These are phyloP conservation scores for Scleroderma bovista DNA, from an alignment of 768 basidiomycete species.

Conservation along the genomic window DNA sequence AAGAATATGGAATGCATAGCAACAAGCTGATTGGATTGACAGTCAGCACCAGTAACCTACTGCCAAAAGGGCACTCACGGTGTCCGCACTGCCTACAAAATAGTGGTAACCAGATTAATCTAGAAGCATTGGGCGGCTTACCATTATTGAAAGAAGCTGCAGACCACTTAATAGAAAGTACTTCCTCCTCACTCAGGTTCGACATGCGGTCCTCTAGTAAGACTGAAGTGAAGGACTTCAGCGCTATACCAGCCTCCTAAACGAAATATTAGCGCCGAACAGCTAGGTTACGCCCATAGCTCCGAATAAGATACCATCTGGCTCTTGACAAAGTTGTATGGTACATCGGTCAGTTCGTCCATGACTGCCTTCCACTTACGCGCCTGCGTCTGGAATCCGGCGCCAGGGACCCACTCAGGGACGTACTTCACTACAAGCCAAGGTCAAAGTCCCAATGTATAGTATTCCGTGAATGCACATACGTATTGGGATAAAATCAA, in stretches of 20 bases:
- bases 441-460: neutral
- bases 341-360: slow-evolving; percentile 9
- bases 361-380: slow-evolving; percentile 29
- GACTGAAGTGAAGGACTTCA: slow-evolving; percentile 45
- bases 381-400: slow-evolving; percentile 39
- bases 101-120: neutral
- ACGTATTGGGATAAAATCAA: slow-evolving; percentile 13
- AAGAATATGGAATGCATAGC: slow-evolving; percentile 6
- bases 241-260: slow-evolving; percentile 43
- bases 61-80: neutral
- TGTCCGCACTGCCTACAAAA: slow-evolving; percentile 1
- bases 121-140: neutral
- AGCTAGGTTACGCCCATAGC: neutral
- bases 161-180: slow-evolving; percentile 3
- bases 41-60: neutral
- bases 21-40: slow-evolving; percentile 3
- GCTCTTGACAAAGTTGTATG: slow-evolving; percentile 5
- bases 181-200: slow-evolving; percentile 38
- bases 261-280: neutral
- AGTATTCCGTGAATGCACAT: neutral
- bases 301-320: neutral
- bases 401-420: slow-evolving; percentile 44
- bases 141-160: slow-evolving; percentile 34
- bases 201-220: slow-evolving; percentile 40
- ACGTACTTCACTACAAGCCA: slow-evolving; percentile 33